Base-by-base conservation (phyloP, 2,329 filamentous ascomycete species). In the Ophiognomonia clavigignenti-juglandacearum region DNA sequence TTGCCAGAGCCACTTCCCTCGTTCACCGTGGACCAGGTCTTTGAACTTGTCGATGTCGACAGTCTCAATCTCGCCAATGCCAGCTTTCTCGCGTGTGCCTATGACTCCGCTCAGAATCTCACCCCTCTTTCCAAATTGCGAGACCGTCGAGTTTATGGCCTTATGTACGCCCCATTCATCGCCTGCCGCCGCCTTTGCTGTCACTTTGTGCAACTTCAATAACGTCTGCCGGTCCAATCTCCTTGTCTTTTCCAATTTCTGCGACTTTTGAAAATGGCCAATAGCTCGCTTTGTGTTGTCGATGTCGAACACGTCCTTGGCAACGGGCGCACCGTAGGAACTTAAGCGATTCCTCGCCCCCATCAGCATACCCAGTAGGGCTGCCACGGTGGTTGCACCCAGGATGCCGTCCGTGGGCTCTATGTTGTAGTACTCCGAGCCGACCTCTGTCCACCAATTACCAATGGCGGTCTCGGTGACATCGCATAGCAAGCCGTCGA, bases 61-160 rank as follows among this genome's bases (percentile, higher is more conserved):
- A 1, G 91, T 97, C 67, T 98, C 93, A 29, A 96, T 84, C 57
- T 96, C 92, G 4, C 88, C 86, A 54, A 97, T 91, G 4, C 89
- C 88, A 47, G 84, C 88, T 65, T 95, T 95, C 57, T 95, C 90
- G 39, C 85, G 83, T 22, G 86, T 83, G 32, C 84, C 86, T 6
- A 96, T 90, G 74, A 95, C 95, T n/a, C 89, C 91, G 73, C 95
- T 89, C 39, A 96, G 85, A 69, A 96, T 87, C 64, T 96, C 92
- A 39, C 91, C 91, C 44, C 92, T 85, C 63, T 96, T 96, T 13
- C 93, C 89, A 32, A 98, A 81, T 65, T 96, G 93, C 16, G 87
- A 90, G 39, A 97, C 87, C 0, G 92, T 96, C 3, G 89, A 95
- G 63, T 97, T 97, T 58, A 98, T 89, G 16, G 92, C 91, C 59